Percentiles rank a stretch among this genome's conserved stretches.
These are phyloP conservation scores for Neurospora sp. DNA, from an alignment of 495 filamentous ascomycete genomes.

Conservation along the genomic window DNA sequence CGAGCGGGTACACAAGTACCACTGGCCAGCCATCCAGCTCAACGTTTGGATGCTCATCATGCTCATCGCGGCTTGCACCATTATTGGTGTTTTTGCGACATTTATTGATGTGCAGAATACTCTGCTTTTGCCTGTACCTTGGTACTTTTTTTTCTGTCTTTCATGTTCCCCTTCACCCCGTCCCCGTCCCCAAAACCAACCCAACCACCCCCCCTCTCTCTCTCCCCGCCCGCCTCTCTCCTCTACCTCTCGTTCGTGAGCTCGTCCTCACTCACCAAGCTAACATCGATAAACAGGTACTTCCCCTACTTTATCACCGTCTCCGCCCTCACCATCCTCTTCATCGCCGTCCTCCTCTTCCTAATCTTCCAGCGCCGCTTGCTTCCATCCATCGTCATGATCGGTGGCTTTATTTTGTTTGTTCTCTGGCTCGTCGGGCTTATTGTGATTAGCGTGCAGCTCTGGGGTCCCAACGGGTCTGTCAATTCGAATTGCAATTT, in stretches of 20 bases:
- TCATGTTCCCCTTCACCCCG: not conserved
- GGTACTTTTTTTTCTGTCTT: constrained; percentile 44
- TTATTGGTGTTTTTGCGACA: constrained; percentile 76
- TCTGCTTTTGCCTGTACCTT: constrained; percentile 63
- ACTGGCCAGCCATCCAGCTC: constrained; percentile 89
- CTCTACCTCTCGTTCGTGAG: not conserved
- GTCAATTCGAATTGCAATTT: constrained; percentile 73
- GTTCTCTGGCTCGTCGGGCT: constrained; percentile 84
- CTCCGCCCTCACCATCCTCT: constrained; percentile 57
- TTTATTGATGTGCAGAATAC: constrained; percentile 74
- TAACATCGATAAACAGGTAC: constrained; percentile 50
- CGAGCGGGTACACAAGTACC: constrained; percentile 57
- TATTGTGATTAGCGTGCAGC: constrained; percentile 80
- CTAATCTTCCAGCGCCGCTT: constrained; percentile 71
- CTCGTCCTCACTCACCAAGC: not conserved
- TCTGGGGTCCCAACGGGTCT: constrained; percentile 49
- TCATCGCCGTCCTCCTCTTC: constrained; percentile 59
- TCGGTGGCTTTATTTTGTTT: constrained; percentile 89
- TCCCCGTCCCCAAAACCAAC: not conserved
- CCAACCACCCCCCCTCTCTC: too few species aligned
- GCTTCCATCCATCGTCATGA: constrained; percentile 79
- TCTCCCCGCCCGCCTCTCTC: too few species aligned
- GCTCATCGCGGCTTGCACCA: constrained; percentile 62
- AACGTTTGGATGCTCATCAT: constrained; percentile 91
- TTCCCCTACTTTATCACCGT: constrained; percentile 84